Base-by-base conservation (phyloP, 371 early-diverging fungal genomes). In the Catenaria anguillulae region DNA sequence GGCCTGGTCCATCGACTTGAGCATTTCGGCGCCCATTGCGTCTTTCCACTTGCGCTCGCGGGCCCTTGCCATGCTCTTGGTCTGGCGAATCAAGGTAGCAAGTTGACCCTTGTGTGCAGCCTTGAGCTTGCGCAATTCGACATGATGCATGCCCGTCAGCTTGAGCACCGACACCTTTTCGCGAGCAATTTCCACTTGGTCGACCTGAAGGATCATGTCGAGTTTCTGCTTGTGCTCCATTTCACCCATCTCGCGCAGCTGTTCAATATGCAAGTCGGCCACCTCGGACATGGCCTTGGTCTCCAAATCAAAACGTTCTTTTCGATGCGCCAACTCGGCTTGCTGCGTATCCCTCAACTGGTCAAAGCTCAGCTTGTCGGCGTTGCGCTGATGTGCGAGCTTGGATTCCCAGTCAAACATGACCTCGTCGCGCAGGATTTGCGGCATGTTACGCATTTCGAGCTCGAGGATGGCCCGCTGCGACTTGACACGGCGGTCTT, bases 301-400 rank as follows among this genome's bases (percentile, higher is more conserved):
- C 40, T 73, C 72, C 42, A 66, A 42, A 42, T 73, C 73, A 64
- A 66, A 69, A 6, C 52, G 24, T 37, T 72, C 74, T 56, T 74
- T 73, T 43, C 59, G 34, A 1, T 73, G 74, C 35, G 62, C 50
- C 42, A 74, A 50, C 61, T 74, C 74, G 29, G 63, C 24, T 35
- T 62, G 61, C 55, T 74, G 74, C 12, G 64, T 33, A 26, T 50
- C 52, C 29, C 15, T 26, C 26, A 50, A 12, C 31, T 50, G 52
- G 29, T 50, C 52, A n/a, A n/a, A n/a, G n/a, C n/a, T n/a, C n/a
- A n/a, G n/a, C n/a, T n/a, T n/a, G n/a, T n/a, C n/a, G n/a, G n/a
- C n/a, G n/a, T n/a, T n/a, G n/a, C n/a, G n/a, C n/a, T n/a, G n/a
- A n/a, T n/a, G n/a, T n/a, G n/a, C n/a, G n/a, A n/a, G n/a, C n/a